phyloP scores from a whole-genome alignment of 2,329 filamentous ascomycete species.

The Seiridium unicorne region DNA sequence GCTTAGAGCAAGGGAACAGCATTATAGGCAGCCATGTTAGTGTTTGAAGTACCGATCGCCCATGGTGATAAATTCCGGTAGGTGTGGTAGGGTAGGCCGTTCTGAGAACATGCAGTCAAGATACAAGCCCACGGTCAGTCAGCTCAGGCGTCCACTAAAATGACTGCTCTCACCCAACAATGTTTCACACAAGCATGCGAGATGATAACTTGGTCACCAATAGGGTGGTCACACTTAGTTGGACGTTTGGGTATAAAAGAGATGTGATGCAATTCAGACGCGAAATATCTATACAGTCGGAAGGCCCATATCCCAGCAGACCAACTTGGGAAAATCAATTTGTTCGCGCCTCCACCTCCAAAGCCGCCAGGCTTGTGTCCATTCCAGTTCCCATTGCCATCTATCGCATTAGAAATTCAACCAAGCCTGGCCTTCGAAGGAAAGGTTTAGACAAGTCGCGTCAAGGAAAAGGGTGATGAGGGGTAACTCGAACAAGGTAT shows the following conservation, averaged over 20 bases:
- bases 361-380: constrained; percentile 17
- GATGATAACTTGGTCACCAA: too few relatives aligned
- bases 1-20: too few relatives aligned
- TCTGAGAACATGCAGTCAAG: too few relatives aligned
- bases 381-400: constrained; percentile 17
- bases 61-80: too few relatives aligned
- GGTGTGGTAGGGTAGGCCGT: too few relatives aligned
- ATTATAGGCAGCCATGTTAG: too few relatives aligned
- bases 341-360: constrained; percentile 19
- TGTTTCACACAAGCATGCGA: too few relatives aligned
- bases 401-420: constrained; percentile 20
- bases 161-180: too few relatives aligned
- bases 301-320: constrained; percentile 19
- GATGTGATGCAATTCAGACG: constrained; percentile 10
- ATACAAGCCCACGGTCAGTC: too few relatives aligned
- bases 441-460: constrained; percentile 15
- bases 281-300: constrained; percentile 25
- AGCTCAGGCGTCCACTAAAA: too few relatives aligned
- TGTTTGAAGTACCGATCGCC: too few relatives aligned
- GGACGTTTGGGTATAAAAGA: neutral
- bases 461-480: constrained; percentile 13
- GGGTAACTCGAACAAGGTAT: constrained; percentile 62
- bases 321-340: constrained; percentile 24
- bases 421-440: constrained; percentile 18
- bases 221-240: too few relatives aligned